These are phyloP conservation scores for Hyphopichia pseudoburtonii DNA, from an alignment of 1,139 yeast genomes.

Conservation along the genomic window DNA sequence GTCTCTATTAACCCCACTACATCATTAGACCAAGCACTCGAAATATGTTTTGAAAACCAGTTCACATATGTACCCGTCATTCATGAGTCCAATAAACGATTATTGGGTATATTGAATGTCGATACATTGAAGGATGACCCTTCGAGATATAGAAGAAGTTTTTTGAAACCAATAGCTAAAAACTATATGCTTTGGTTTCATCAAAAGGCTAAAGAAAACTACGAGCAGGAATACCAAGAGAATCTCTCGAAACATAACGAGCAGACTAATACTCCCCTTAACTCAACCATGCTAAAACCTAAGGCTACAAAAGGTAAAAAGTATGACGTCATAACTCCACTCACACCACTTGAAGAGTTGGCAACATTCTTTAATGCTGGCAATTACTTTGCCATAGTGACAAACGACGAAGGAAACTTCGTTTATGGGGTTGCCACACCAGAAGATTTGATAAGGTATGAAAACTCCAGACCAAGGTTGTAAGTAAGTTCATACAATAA, in stretches of 20 bases:
- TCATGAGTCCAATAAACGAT: slow-evolving; percentile 46
- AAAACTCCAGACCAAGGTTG: slow-evolving; percentile 51
- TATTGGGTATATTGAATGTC: slow-evolving; percentile 58
- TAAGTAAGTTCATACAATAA: slow-evolving; percentile 1
- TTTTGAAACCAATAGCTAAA: slow-evolving; percentile 30
- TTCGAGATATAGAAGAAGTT: slow-evolving; percentile 21
- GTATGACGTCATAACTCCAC: slow-evolving; percentile 52
- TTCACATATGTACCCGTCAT: slow-evolving; percentile 61
- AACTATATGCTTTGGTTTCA: slow-evolving; percentile 48
- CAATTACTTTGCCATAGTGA: slow-evolving; percentile 57
- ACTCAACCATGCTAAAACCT: slow-evolving; percentile 29
- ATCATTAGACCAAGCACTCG: slow-evolving; percentile 46
- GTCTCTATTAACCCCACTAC: slow-evolving; percentile 55
- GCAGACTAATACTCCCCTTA: slow-evolving; percentile 22
- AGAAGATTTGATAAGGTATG: slow-evolving; percentile 56
- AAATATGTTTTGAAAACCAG: slow-evolving; percentile 54
- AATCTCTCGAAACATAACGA: slow-evolving; percentile 1
- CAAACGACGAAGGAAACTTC: slow-evolving; percentile 53
- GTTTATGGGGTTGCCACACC: slow-evolving; percentile 67
- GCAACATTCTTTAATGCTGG: slow-evolving; percentile 53
- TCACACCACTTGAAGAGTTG: slow-evolving; percentile 57
- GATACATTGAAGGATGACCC: slow-evolving; percentile 37
- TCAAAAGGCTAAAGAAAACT: slow-evolving; percentile 34
- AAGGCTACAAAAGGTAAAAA: slow-evolving; percentile 31
- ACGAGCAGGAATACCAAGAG: slow-evolving; percentile 21